Evolutionary conservation across 306 rosid genomes (phyloP).

Genomic region (Rosa rugosa): DNA sequence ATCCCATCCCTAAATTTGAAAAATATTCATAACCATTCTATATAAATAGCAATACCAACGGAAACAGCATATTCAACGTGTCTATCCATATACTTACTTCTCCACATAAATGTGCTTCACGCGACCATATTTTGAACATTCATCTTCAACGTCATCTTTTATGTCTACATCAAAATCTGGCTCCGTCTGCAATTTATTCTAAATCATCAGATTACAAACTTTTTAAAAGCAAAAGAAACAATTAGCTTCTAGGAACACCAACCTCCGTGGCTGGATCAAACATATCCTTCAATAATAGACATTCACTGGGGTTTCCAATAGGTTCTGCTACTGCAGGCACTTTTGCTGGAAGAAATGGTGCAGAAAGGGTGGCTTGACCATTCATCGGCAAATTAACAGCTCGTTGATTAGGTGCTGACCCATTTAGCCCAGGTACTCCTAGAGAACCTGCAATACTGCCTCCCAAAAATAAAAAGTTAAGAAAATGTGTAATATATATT

Average conservation of each 20-base stretch:
- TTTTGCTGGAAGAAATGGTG: slow-evolving; percentile 50
- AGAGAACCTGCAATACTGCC: slow-evolving; percentile 68
- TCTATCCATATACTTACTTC: slow-evolving; percentile 56
- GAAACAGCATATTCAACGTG: neutral
- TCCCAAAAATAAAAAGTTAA: slow-evolving; percentile 6
- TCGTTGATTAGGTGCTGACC: slow-evolving; percentile 61
- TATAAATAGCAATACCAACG: neutral
- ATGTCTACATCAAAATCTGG: slow-evolving; percentile 90
- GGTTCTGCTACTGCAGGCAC: slow-evolving; percentile 59
- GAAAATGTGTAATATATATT: neutral
- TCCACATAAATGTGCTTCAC: slow-evolving; percentile 95
- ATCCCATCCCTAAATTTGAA: neutral
- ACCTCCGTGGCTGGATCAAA: slow-evolving; percentile 96
- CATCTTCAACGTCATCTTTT: slow-evolving; percentile 94
- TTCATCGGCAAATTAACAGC: slow-evolving; percentile 58
- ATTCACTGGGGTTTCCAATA: slow-evolving; percentile 83
- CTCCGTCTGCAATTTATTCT: slow-evolving; percentile 57
- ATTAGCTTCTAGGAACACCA: slow-evolving; percentile 16
- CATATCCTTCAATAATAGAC: slow-evolving; percentile 89
- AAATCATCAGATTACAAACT: slow-evolving; percentile 11
- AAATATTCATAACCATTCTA: neutral
- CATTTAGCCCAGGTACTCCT: slow-evolving; percentile 68
- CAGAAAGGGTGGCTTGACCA: slow-evolving; percentile 52
- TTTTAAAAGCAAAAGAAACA: slow-evolving; percentile 7
- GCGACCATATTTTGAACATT: slow-evolving; percentile 87